Conservation (phyloP, 441 rosid genomes). For the Rhodomyrtus psidioides region DNA sequence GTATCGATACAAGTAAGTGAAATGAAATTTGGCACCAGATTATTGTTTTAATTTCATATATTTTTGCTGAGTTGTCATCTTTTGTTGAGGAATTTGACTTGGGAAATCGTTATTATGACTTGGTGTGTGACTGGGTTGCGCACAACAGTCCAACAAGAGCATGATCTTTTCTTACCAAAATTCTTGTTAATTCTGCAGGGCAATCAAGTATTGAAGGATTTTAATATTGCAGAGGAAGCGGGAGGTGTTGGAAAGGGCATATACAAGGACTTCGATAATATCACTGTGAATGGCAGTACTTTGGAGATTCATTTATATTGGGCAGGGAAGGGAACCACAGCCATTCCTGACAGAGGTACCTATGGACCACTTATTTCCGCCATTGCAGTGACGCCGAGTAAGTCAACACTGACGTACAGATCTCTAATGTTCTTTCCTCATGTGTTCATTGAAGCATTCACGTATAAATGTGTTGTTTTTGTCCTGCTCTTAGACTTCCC, state of each 20-base stretch:
- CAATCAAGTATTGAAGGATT: constrained; percentile 30
- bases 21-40: not conserved
- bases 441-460: not conserved
- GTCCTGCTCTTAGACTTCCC: constrained; percentile 39
- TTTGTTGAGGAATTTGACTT: not conserved
- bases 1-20: constrained; percentile 65
- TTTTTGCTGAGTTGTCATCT: not conserved
- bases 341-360: constrained; percentile 54
- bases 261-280: constrained; percentile 5
- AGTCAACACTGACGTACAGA: constrained; percentile 4
- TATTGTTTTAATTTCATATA: not conserved
- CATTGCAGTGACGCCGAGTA: constrained; percentile 69
- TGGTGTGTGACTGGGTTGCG: not conserved
- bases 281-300: constrained; percentile 47
- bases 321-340: constrained; percentile 80
- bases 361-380: constrained; percentile 92
- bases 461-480: not conserved
- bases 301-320: constrained; percentile 71
- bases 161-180: not conserved
- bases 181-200: constrained; percentile 31
- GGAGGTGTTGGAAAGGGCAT: constrained; percentile 47
- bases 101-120: not conserved
- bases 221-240: constrained; percentile 52
- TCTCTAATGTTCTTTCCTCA: not conserved
- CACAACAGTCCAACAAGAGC: not conserved